These are phyloP conservation scores for Stereum hirsutum DNA, from an alignment of 1,284 basidiomycete species.

Conservation along the genomic window DNA sequence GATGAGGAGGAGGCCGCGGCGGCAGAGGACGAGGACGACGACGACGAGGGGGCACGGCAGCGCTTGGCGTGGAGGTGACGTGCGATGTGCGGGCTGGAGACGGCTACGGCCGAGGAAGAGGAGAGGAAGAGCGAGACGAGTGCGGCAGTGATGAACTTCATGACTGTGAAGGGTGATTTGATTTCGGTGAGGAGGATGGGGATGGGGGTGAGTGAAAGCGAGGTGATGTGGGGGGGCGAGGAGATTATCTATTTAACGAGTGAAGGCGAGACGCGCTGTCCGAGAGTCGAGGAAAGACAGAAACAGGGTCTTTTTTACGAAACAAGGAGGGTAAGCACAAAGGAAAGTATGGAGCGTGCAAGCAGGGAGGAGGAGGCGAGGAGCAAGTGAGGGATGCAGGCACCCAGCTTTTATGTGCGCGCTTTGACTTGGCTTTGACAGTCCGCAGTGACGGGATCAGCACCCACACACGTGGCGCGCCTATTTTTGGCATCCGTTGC, in stretches of 20 bases:
- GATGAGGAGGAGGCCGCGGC: slow-evolving; percentile 9
- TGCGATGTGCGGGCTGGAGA: slow-evolving; percentile 34
- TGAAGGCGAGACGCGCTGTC: neutral
- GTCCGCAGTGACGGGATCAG: too few species aligned
- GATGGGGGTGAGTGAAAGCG: slow-evolving; percentile 7
- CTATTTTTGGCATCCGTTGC: too few species aligned
- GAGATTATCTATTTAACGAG: slow-evolving; percentile 2
- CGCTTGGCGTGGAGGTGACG: slow-evolving; percentile 10
- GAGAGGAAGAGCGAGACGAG: slow-evolving; percentile 36
- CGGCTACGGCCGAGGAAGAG: slow-evolving; percentile 32
- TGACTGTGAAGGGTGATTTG: slow-evolving; percentile 20
- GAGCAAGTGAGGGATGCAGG: too few species aligned
- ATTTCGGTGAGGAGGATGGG: slow-evolving; percentile 13
- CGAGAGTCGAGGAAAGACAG: neutral
- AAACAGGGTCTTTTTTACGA: neutral
- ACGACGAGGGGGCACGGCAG: slow-evolving; percentile 10
- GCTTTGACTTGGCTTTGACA: too few species aligned
- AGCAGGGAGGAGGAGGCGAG: too few species aligned
- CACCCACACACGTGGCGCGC: too few species aligned
- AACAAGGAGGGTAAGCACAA: too few species aligned
- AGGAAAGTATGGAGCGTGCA: too few species aligned
- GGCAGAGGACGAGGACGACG: slow-evolving; percentile 14
- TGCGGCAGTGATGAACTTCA: slow-evolving; percentile 37
- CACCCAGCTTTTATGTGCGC: too few species aligned
- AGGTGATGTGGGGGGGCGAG: slow-evolving; percentile 2